Base-by-base conservation (phyloP, 1,284 basidiomycete species). In the Taiwanofungus camphoratus region DNA sequence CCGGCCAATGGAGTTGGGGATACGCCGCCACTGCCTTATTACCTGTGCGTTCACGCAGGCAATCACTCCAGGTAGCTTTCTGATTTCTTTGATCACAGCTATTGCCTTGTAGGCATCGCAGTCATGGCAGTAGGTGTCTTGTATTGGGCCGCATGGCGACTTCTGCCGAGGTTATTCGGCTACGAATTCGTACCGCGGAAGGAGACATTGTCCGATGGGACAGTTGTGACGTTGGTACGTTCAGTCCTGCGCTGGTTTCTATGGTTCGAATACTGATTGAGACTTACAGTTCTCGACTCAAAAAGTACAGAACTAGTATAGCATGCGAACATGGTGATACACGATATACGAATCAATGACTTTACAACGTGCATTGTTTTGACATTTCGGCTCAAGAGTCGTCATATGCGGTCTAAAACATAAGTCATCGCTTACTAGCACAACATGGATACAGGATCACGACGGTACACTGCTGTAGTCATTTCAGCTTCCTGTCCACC, bases 21-120 rank as follows among this genome's bases (percentile, higher is more conserved):
- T 49, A 77, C 76, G 0, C 77, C 76, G 3, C 77, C 76, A 5
- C 54, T 80, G 27, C 75, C 78, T 3, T 79, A 79, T 50, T 80
- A 78, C 52, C 53, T 80, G 66, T 78, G 45, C 19, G 70, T 59
- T 16, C 11, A 33, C 16, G 18, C 7, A 12, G 11, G 11, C n/a
- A n/a, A n/a, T n/a, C n/a, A n/a, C n/a, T n/a, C n/a, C n/a, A n/a
- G n/a, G n/a, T n/a, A n/a, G n/a, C 23, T 7, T 23, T 11, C n/a
- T 11, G 31, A 11, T 31, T 26, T 32, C 21, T n/a, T 16, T 3
- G 22, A 23, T 20, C 5, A 24, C n/a, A 5, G 5, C 9, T 33
- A 16, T 33, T 33, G 26, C 47, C 62, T 80, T 2, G 73, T 79
- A 4, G 76, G 74, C 4, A 77, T 79, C 44, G 73, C 54, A 0